Percentiles rank a stretch among this genome's conserved stretches.
Conservation (phyloP, 2,329 filamentous ascomycete species). For the Calycina herbarum region DNA sequence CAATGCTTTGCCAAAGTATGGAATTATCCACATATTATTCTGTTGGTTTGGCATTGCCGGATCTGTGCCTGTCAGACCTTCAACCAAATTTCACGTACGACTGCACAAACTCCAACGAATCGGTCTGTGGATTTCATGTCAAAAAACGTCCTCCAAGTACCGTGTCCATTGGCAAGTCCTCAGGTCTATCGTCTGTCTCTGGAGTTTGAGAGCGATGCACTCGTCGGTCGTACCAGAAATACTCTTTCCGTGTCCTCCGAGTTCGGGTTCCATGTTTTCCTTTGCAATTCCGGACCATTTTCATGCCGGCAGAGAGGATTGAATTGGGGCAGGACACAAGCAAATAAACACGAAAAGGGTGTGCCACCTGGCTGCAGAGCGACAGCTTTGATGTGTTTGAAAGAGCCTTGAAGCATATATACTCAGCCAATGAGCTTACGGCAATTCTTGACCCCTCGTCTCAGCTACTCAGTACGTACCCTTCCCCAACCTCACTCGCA, state of each 20-base stretch:
- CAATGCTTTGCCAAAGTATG: neutral
- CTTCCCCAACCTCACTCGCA: neutral
- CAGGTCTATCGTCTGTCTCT: neutral
- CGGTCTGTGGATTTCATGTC: neutral
- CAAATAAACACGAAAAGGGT: neutral
- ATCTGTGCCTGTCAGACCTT: neutral
- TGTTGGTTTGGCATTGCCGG: neutral
- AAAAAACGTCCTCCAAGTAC: neutral
- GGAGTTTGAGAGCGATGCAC: neutral
- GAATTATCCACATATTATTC: neutral
- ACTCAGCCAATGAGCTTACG: neutral
- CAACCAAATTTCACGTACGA: neutral
- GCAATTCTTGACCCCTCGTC: neutral
- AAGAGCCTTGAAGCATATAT: neutral
- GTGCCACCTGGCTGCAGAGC: neutral
- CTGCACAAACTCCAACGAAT: neutral
- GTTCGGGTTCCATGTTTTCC: neutral
- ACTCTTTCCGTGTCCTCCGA: neutral
- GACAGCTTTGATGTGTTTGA: slow-evolving; percentile 2
- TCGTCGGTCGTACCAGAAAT: neutral
- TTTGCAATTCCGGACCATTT: neutral
- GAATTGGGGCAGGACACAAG: neutral
- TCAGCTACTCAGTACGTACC: neutral
- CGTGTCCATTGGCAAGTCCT: neutral
- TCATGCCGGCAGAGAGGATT: neutral